These are phyloP conservation scores for Rhododendron griersonianum DNA, from an alignment of 148 eudicot species.

Conservation along the genomic window DNA sequence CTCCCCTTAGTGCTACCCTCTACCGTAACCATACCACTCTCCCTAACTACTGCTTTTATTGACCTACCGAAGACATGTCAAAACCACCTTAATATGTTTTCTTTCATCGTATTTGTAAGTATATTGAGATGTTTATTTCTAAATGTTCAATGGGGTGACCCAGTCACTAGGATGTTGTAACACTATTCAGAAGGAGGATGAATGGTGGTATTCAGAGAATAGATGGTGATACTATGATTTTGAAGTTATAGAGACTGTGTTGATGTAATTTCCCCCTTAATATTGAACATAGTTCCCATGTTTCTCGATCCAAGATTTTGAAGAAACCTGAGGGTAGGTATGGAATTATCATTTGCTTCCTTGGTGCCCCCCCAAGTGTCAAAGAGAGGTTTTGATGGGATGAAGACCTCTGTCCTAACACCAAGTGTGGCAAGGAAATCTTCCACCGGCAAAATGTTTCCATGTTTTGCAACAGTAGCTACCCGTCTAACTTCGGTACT, in stretches of 20 bases:
- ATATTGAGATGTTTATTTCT: background rate
- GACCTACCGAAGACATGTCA: background rate
- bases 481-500: slow-evolving; percentile 20
- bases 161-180: background rate
- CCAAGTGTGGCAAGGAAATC: slow-evolving; percentile 14
- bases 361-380: slow-evolving; percentile 3
- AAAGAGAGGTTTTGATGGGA: slow-evolving; percentile 3
- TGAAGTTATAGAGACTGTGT: background rate
- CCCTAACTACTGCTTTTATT: background rate
- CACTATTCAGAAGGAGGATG: background rate
- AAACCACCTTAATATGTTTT: background rate
- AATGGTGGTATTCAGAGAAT: background rate
- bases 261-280: background rate
- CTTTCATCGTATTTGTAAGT: background rate
- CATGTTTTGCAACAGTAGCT: slow-evolving; percentile 21
- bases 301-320: background rate
- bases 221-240: background rate
- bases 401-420: slow-evolving; percentile 1
- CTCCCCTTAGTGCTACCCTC: background rate
- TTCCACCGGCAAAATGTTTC: slow-evolving; percentile 9
- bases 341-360: slow-evolving; percentile 33
- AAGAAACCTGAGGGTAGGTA: background rate
- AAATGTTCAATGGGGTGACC: background rate
- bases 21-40: background rate
- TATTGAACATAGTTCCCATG: background rate